Evolutionary conservation across 805 yeast species (phyloP).

Genomic region (Hanseniaspora vineae): DNA sequence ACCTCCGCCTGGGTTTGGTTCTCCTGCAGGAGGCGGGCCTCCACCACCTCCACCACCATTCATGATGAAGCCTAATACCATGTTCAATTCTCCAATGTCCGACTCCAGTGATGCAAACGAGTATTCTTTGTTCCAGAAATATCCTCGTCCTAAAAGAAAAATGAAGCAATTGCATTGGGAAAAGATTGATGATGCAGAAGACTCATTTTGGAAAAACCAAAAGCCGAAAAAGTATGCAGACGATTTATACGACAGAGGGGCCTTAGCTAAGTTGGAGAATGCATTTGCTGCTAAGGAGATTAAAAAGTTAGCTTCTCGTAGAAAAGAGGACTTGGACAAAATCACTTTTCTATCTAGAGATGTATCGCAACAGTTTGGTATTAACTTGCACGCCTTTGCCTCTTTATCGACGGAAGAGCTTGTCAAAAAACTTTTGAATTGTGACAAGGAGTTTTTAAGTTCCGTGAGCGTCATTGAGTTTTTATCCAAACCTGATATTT

Average conservation of each 20-base stretch:
- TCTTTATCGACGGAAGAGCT: slow-evolving; percentile 49
- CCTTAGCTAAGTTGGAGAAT: slow-evolving; percentile 70
- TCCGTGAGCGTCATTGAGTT: slow-evolving; percentile 74
- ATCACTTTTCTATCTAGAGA: slow-evolving; percentile 68
- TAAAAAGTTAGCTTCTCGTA: slow-evolving; percentile 35
- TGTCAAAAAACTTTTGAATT: slow-evolving; percentile 56
- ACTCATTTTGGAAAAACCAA: slow-evolving; percentile 74
- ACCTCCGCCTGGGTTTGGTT: slow-evolving; percentile 10
- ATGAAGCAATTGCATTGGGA: slow-evolving; percentile 97
- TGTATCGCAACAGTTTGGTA: slow-evolving; percentile 88
- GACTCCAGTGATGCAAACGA: slow-evolving; percentile 4
- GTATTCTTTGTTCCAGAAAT: slow-evolving; percentile 30
- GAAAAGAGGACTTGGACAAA: slow-evolving; percentile 38
- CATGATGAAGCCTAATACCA: slow-evolving; percentile 9
- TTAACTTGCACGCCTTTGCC: slow-evolving; percentile 73
- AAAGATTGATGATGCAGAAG: slow-evolving; percentile 68
- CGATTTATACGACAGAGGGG: slow-evolving; percentile 60
- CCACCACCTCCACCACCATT: slow-evolving; percentile 24
- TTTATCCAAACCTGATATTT: slow-evolving; percentile 59
- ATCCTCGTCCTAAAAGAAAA: slow-evolving; percentile 60
- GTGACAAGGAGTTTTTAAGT: slow-evolving; percentile 59
- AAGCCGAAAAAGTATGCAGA: slow-evolving; percentile 46
- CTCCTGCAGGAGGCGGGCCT: slow-evolving; percentile 15
- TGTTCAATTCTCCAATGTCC: slow-evolving; percentile 11
- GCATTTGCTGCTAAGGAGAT: slow-evolving; percentile 76